Evolutionary conservation across 2,329 filamentous ascomycete genomes (phyloP), one percentile per base, ranked within the genome.

Genomic region (Chrysoporthe cubensis): DNA sequence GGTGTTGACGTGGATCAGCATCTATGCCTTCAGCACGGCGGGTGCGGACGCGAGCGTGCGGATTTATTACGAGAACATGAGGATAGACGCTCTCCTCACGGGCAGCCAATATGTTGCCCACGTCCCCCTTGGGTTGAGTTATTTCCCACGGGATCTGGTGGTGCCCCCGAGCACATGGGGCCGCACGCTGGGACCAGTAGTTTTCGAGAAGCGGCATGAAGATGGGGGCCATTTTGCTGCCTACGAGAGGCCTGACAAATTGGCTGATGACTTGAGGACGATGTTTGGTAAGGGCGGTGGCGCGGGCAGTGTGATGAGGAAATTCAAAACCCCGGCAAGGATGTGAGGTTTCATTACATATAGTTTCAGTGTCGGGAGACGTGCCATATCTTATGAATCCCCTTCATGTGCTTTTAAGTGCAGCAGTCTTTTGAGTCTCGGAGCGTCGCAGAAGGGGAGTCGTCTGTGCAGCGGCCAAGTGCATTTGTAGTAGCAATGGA

Each of bases 21-120:
- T 94, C 50, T 94, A 94, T 76, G 88, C 85, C 75, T 93, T 93
- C 78, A 89, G 87, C 9, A 84, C 80, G 0, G 89, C 90, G 1
- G 91, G 92, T 0, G 88, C 91, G 0, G 88, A 88, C 1, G 90
- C 91, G 0, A 88, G 85, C 69, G 75, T 87, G 9, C 78, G 89
- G 8, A 92, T 94, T 61, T 95, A 95, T 78, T 93, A 93, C 73
- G 91, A 94, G 76, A 79, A 81, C 0, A 77, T 73, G 6, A 87
- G 89, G 67, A 32, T 50, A 50, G n/a, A 13, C n/a, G 42, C 21
- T 6, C 7, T 50, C 1, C 7, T 32, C 5, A 8, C 44, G 9
- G 62, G 62, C 6, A 26, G 37, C 37, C 34, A 7, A 1, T 69
- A 73, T 63, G 58, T 72, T 14, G 71, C 71, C 44, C 71, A 71